These are phyloP conservation scores for Cytospora chrysosperma DNA, from an alignment of 2,329 filamentous ascomycete species.

Conservation along the genomic window DNA sequence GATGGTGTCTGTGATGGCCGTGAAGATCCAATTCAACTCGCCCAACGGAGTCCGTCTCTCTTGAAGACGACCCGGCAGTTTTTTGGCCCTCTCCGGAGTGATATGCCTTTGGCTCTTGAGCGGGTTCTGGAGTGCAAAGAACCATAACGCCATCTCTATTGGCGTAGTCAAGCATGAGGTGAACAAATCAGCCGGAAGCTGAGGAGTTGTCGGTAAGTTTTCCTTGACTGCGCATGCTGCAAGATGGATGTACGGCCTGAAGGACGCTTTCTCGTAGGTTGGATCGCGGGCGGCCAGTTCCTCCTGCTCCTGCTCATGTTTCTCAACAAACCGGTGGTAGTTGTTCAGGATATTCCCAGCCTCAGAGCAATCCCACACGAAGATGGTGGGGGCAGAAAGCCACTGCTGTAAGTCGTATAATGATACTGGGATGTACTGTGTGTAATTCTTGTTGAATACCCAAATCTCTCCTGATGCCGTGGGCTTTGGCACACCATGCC, in stretches of 20 bases:
- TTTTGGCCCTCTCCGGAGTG: slow-evolving; percentile 78
- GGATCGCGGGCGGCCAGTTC: slow-evolving; percentile 76
- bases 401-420: slow-evolving; percentile 93
- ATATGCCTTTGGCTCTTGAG: slow-evolving; percentile 58
- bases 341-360: slow-evolving; percentile 94
- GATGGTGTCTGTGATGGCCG: slow-evolving; percentile 97
- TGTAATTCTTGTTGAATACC: slow-evolving; percentile 99
- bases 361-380: slow-evolving; percentile 97
- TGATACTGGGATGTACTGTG: slow-evolving; percentile 96
- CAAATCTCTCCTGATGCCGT: slow-evolving; percentile 96
- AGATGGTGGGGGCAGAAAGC: slow-evolving; percentile 92
- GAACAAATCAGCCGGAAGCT: slow-evolving; percentile 91
- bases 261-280: slow-evolving; percentile 75
- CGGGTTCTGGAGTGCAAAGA: slow-evolving; percentile 93
- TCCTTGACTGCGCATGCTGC: slow-evolving; percentile 90
- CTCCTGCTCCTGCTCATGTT: slow-evolving; percentile 86
- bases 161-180: slow-evolving; percentile 94
- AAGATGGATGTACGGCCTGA: slow-evolving; percentile 75
- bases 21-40: slow-evolving; percentile 99
- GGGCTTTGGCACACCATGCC: slow-evolving; percentile 93
- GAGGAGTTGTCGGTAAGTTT: slow-evolving; percentile 90
- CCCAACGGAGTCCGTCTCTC: slow-evolving; percentile 91
- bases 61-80: slow-evolving; percentile 86
- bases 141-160: slow-evolving; percentile 95
- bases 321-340: slow-evolving; percentile 91